These are phyloP conservation scores for Scopulariopsis brevicaulis DNA, from an alignment of 2,329 filamentous ascomycete species.

Conservation along the genomic window DNA sequence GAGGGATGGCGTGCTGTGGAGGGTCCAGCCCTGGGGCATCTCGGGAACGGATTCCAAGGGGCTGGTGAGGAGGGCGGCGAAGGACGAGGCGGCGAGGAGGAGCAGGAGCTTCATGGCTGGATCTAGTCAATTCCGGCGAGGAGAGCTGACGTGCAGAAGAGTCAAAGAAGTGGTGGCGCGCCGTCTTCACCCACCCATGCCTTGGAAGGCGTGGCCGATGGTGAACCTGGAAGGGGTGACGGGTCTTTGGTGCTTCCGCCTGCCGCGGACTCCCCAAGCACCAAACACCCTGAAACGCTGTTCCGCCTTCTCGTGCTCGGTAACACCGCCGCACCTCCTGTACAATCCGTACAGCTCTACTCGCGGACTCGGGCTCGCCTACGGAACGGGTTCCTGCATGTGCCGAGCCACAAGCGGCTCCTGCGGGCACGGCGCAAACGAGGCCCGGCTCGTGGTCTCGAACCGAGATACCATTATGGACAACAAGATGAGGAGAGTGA, in stretches of 20 bases:
- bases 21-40: slow-evolving; percentile 7
- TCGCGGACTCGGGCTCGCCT: background rate
- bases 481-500: background rate
- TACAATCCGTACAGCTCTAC: background rate
- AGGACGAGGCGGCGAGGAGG: slow-evolving; percentile 3
- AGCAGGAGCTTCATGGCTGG: slow-evolving; percentile 3
- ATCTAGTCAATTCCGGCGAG: background rate
- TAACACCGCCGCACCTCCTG: background rate
- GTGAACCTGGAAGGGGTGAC: too few relatives aligned
- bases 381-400: background rate
- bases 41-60: slow-evolving; percentile 6
- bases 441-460: background rate
- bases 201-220: too few relatives aligned
- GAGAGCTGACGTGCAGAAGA: background rate
- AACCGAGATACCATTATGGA: background rate
- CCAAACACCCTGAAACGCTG: background rate
- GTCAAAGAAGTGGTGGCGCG: background rate
- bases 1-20: background rate
- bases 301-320: background rate
- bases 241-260: too few relatives aligned
- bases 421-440: background rate
- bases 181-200: background rate
- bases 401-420: background rate
- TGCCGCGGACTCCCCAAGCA: background rate
- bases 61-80: slow-evolving; percentile 2